A percentile compares a stretch with the other conserved stretches of the same genome.
Evolutionary conservation across 441 rosid genomes (phyloP).

Genomic region (Eutrema salsugineum): DNA sequence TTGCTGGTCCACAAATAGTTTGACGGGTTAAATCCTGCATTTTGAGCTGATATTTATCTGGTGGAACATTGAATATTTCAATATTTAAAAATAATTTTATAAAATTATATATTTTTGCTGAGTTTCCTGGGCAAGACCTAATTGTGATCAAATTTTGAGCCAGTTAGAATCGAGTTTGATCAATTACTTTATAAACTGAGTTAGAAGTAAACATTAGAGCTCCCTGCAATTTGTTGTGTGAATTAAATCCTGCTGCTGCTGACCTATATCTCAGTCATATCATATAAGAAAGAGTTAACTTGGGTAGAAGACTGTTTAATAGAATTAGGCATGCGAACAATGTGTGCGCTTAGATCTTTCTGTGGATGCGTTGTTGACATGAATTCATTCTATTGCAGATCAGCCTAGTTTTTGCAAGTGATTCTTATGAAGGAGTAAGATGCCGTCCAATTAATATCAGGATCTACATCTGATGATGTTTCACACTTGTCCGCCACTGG

Average conservation of each 20-base stretch:
- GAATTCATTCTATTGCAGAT: constrained; percentile 52
- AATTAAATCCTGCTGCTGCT: background rate
- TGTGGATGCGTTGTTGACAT: constrained; percentile 13
- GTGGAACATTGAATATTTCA: no score
- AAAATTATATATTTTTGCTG: no score
- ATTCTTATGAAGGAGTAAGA: constrained; percentile 80
- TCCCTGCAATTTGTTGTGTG: background rate
- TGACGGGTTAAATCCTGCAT: no score
- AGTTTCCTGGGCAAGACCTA: no score
- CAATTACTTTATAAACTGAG: background rate
- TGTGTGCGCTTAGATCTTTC: background rate
- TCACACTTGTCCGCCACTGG: constrained; percentile 72
- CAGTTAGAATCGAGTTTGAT: constrained; percentile 12
- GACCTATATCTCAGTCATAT: background rate
- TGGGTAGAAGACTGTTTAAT: background rate
- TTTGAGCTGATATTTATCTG: no score
- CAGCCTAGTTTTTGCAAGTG: constrained; percentile 84
- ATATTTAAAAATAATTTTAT: no score
- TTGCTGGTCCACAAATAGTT: no score
- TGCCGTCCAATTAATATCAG: constrained; percentile 67
- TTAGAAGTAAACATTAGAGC: background rate
- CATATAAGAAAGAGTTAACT: constrained; percentile 1
- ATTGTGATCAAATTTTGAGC: no score
- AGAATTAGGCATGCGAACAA: background rate
- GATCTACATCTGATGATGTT: constrained; percentile 43